phyloP scores from a whole-genome alignment of 306 rosid species.

The Abrus pulchellus region DNA sequence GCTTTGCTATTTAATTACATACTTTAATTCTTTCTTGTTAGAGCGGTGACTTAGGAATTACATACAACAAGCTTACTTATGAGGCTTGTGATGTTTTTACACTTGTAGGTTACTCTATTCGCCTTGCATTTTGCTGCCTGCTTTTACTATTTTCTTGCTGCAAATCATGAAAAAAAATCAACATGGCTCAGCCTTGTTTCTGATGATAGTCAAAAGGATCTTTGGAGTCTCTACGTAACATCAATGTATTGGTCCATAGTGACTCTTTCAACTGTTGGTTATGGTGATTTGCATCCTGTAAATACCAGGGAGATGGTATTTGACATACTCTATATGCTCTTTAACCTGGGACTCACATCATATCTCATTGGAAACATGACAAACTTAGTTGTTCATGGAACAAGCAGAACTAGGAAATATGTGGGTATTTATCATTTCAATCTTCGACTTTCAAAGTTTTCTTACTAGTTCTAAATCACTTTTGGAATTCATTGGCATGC shows the following conservation, averaged over 20 bases:
- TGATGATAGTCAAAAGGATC: not conserved
- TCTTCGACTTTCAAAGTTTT: not conserved
- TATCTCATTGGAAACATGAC: constrained; percentile 92
- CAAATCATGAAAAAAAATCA: constrained; percentile 32
- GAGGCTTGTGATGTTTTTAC: constrained; percentile 35
- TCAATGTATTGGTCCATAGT: constrained; percentile 79
- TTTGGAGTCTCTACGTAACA: constrained; percentile 55
- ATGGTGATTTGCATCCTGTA: constrained; percentile 89
- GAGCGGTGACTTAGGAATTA: not conserved
- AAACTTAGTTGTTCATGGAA: constrained; percentile 79
- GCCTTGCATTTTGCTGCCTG: constrained; percentile 72
- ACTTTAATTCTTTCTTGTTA: not conserved
- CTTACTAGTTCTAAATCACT: not conserved
- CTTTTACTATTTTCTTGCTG: constrained; percentile 63
- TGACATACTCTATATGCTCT: constrained; percentile 60
- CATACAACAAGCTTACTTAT: constrained; percentile 3
- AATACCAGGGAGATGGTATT: constrained; percentile 67
- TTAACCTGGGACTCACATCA: constrained; percentile 68
- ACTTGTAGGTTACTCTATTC: constrained; percentile 76
- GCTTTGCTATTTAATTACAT: not conserved
- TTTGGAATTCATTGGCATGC: not conserved
- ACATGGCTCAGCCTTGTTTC: constrained; percentile 61
- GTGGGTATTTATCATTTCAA: constrained; percentile 57
- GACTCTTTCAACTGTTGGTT: constrained; percentile 74
- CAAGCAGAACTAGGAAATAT: constrained; percentile 78